Evolutionary conservation across 2,329 filamentous ascomycete species (phyloP).

Genomic region (Pseudogymnoascus sp.): DNA sequence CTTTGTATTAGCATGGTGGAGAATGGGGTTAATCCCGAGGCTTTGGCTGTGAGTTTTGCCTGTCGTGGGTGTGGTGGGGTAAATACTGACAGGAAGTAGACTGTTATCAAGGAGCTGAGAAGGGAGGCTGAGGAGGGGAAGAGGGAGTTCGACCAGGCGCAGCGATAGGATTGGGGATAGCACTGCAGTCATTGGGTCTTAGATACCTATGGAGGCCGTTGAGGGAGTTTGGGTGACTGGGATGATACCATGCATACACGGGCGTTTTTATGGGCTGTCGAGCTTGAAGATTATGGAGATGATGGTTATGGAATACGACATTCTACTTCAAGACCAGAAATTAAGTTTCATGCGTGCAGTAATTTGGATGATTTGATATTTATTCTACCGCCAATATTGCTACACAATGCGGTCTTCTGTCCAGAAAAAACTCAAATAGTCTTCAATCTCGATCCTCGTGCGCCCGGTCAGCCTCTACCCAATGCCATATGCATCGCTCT

Average conservation of each 20-base stretch:
- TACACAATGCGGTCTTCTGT: background rate
- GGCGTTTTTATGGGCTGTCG: background rate
- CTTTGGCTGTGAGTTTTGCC: conserved; percentile 64
- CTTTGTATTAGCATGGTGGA: conserved; percentile 96
- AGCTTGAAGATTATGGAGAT: background rate
- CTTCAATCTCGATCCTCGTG: background rate
- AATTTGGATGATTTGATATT: background rate
- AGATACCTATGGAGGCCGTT: background rate
- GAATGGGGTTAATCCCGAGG: conserved; percentile 93
- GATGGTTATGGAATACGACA: background rate
- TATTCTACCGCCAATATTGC: background rate
- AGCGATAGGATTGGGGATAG: background rate
- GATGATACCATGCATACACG: conserved; percentile 2
- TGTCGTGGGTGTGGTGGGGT: background rate
- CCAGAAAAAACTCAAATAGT: background rate
- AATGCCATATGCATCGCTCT: background rate
- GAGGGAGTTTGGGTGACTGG: background rate
- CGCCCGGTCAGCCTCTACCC: background rate
- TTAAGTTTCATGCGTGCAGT: background rate
- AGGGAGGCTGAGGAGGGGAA: conserved; percentile 25
- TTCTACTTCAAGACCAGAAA: background rate
- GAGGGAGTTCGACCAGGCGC: conserved; percentile 9
- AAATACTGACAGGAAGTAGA: conserved; percentile 18
- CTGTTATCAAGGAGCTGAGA: conserved; percentile 27
- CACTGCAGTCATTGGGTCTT: background rate